Percentiles rank a stretch among this genome's conserved stretches.
These are phyloP conservation scores for Helicostylum pulchrum DNA, from an alignment of 192 early-diverging fungal genomes.

Conservation along the genomic window DNA sequence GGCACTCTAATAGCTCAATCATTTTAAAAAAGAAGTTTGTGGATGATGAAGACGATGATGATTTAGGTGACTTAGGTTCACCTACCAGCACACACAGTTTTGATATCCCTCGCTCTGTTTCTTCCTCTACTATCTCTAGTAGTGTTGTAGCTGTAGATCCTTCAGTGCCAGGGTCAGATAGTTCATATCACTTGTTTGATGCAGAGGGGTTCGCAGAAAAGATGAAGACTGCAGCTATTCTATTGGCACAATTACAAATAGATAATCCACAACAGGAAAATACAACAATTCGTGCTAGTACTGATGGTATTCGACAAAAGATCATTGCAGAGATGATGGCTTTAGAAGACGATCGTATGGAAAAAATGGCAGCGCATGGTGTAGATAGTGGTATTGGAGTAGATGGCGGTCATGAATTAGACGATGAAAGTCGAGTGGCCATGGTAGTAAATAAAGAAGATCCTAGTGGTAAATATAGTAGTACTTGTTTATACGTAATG, in stretches of 20 bases:
- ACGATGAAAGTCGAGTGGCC: conserved; percentile 50
- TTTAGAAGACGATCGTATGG: conserved; percentile 83
- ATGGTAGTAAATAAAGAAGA: conserved; percentile 49
- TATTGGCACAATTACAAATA: conserved; percentile 93
- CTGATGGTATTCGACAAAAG: conserved; percentile 83
- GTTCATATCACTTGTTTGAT: conserved; percentile 3
- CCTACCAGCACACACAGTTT: not conserved
- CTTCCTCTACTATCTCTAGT: conserved; percentile 1
- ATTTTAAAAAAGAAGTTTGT: not conserved
- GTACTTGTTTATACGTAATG: not conserved
- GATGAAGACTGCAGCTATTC: conserved; percentile 93
- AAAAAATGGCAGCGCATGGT: conserved; percentile 62
- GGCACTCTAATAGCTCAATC: not conserved
- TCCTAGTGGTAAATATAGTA: conserved; percentile 45
- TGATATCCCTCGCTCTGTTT: conserved; percentile 5
- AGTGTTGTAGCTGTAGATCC: conserved; percentile 32
- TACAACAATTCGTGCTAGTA: conserved; percentile 34
- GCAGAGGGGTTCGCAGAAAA: conserved; percentile 86
- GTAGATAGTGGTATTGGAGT: conserved; percentile 70
- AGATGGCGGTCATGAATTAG: conserved; percentile 48
- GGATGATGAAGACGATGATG: not conserved
- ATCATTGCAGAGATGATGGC: conserved; percentile 94
- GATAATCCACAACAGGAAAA: conserved; percentile 11
- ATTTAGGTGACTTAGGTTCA: not conserved
- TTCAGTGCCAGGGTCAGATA: too few species aligned